Evolutionary conservation across 108 stramenopile genomes (phyloP), one percentile per base, ranked within the genome.

Genomic region (Nitzschia sp.): DNA sequence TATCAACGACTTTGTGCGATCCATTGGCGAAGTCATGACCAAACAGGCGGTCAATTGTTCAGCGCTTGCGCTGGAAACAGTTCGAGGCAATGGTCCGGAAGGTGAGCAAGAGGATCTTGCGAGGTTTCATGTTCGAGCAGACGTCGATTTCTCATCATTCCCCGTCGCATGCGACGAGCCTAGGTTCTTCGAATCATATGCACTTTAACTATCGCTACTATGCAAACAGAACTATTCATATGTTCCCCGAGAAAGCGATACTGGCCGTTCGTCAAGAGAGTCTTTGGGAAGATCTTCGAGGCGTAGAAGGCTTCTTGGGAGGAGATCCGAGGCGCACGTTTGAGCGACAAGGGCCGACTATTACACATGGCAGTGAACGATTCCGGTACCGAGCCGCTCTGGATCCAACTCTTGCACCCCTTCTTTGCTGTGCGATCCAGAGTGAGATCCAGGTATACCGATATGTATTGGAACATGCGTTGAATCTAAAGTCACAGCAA

Each of bases 341-440:
- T 63, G 61, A 72, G 28, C 19, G 25, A 8, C 57, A 72, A 59
- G 71, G 71, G 2, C 71, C 71, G 6, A 33, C 61, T 25, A 57
- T 72, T 42, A 63, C 61, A 3, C 71, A 72, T 42, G 71, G 61
- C 49, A 72, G 71, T 21, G 71, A 72, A 53, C 47, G 42, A 33
- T 72, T 72, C 32, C 61, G 24, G 3, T 63, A 72, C 51, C 48
- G 54, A 1, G 61, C 71, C 33, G 5, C 15, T 1, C 61, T 72
- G 30, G 45, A 62, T 62, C 51, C 60, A 51, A 6, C 47, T 35
- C 61, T 63, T 21, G 24, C 54, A 5, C 71, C 61, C 13, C 9
- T 15, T 6, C 34, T 72, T 9, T 72, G 71, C 33, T 72, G 71
- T 29, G 31, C 32, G 32, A 54, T 72, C 3, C 38, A 3, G 6